Evolutionary conservation across 2,329 filamentous ascomycete species (phyloP), one percentile per base, ranked within the genome.

Genomic region (Tolypocladium paradoxum): DNA sequence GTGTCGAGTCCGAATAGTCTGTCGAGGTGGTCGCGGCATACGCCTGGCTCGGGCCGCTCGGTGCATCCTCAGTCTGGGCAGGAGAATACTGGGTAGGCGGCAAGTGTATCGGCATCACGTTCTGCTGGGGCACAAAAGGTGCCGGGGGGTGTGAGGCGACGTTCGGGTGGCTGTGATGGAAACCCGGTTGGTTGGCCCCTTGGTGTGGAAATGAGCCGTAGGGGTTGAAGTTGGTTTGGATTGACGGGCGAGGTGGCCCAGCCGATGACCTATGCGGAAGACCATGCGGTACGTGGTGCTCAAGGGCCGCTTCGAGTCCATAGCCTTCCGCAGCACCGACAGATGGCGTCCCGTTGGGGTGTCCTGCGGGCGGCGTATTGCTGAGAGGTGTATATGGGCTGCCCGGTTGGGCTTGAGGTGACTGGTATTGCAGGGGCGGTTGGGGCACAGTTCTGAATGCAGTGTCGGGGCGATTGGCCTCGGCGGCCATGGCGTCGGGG

Each of bases 91-190:
- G 78, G 33, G 83, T 77, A 48, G 83, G 78, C 36, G 83, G 82
- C 48, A 87, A 69, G 54, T 76, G 78, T 60, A 87, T 84, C 0
- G 79, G 76, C 33, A 82, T 75, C 55, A 84, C 83, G 57, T 78
- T 83, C 57, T 83, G 77, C 53, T 84, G 79, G 37, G 74, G 68
- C 27, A 83, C 78, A 62, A 82, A 87, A 24, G 34, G 6, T 40
- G 66, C 65, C 53, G 70, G 67, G 27, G 72, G 70, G 60, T 75
- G 78, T 47, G 70, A 72, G 48, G 69, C 77, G 61, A 62, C 71
- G 58, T 60, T 70, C 51, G 72, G 71, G 18, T 47, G 43, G 27
- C 43, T 5, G 62, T 75, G 76, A 63, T 72, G 73, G 60, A 73
- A 79, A 56, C 65, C 74, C 57, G 75, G 72, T 49, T 76, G 76